Evolutionary conservation across 73 alveolate genomes (phyloP).

Genomic region (Paramecium tetraurelia): DNA sequence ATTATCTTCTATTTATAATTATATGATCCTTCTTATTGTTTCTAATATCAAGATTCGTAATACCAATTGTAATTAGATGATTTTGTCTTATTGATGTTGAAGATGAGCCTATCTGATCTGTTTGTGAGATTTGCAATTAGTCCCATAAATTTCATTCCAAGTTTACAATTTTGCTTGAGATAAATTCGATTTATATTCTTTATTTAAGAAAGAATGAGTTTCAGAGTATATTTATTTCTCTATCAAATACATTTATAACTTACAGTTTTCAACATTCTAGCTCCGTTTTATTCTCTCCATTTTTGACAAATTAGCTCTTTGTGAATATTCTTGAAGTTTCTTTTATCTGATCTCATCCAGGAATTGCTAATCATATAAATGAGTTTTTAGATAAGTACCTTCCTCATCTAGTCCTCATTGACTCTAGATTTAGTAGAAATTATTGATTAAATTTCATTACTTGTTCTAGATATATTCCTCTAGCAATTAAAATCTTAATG

Average conservation of each 20-base stretch:
- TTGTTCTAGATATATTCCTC: conserved; percentile 23
- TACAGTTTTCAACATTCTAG: background rate
- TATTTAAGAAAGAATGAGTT: background rate
- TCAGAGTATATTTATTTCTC: conserved; percentile 10
- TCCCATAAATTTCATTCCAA: background rate
- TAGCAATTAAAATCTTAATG: background rate
- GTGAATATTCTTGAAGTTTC: background rate
- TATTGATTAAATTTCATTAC: background rate
- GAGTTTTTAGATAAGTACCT: background rate
- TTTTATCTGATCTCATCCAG: background rate
- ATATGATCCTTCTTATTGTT: background rate
- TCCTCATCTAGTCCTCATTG: background rate
- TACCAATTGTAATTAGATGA: background rate
- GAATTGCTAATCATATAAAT: background rate
- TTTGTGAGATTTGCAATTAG: conserved; percentile 5
- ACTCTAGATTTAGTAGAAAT: background rate
- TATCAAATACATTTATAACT: background rate
- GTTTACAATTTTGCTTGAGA: background rate
- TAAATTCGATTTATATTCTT: background rate
- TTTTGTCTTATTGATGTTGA: background rate
- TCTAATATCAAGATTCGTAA: background rate
- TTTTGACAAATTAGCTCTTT: background rate
- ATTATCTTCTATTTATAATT: background rate
- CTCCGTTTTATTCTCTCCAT: background rate
- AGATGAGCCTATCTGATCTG: background rate